Percentiles rank a stretch among this genome's conserved stretches.
These are phyloP conservation scores for Agaricus blazei DNA, from an alignment of 768 basidiomycete genomes.

Conservation along the genomic window DNA sequence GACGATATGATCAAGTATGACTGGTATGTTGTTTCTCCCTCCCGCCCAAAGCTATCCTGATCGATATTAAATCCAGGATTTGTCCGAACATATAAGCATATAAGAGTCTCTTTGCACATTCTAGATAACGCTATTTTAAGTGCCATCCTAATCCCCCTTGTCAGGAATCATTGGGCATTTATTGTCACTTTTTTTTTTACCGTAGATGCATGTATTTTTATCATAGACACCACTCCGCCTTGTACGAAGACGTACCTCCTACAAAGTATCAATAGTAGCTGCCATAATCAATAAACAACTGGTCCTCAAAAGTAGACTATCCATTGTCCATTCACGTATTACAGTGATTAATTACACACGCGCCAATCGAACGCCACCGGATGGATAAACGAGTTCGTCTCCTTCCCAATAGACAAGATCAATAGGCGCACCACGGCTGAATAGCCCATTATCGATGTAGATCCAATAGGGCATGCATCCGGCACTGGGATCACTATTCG, in stretches of 20 bases:
- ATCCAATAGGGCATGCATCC: slow-evolving; percentile 32
- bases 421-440: slow-evolving; percentile 25
- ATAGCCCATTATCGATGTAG: slow-evolving; percentile 21
- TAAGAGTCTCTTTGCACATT: neutral
- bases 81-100: slow-evolving; percentile 22
- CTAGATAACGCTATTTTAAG: neutral
- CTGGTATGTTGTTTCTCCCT: slow-evolving; percentile 45
- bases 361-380: slow-evolving; percentile 24
- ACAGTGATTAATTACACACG: neutral
- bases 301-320: no score
- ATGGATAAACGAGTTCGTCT: slow-evolving; percentile 29
- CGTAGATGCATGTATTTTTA: no score
- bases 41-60: neutral
- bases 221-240: no score
- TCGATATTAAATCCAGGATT: slow-evolving; percentile 16
- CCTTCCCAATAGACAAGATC: slow-evolving; percentile 31
- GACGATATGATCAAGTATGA: slow-evolving; percentile 88
- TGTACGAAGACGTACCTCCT: no score
- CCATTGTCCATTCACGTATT: no score
- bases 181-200: no score
- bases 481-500: slow-evolving; percentile 21
- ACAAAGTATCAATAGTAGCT: no score
- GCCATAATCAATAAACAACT: no score
- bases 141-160: neutral
- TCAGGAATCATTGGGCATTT: neutral